Evolutionary conservation across 148 eudicot genomes (phyloP).

Genomic region (Spergularia marina): DNA sequence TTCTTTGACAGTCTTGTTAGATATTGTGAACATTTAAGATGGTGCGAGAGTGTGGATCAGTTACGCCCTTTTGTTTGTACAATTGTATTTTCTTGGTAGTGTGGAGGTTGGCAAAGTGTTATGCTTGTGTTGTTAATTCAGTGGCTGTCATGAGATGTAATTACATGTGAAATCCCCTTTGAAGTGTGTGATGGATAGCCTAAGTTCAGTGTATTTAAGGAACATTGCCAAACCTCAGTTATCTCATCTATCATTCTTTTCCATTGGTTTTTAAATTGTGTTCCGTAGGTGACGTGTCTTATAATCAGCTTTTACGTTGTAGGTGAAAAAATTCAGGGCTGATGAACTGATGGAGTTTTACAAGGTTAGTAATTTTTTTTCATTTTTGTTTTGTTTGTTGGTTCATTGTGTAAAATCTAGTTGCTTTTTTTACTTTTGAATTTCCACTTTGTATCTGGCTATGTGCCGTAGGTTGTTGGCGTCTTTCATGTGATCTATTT

Average conservation of each 20-base stretch:
- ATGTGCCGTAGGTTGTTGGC: background rate
- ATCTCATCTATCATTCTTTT: background rate
- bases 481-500: background rate
- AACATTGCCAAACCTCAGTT: background rate
- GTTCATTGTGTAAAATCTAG: background rate
- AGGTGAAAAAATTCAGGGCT: slow-evolving; percentile 74
- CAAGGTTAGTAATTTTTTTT: slow-evolving; percentile 43
- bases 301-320: slow-evolving; percentile 10
- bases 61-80: too few species aligned
- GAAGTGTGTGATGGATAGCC: too few species aligned
- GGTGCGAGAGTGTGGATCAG: too few species aligned
- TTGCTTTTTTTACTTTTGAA: background rate
- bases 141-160: background rate
- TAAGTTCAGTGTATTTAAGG: background rate
- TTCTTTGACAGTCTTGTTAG: too few species aligned
- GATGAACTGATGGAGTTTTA: slow-evolving; percentile 94
- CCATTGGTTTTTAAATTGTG: slow-evolving; percentile 6
- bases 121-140: background rate
- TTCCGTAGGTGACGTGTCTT: background rate
- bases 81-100: background rate
- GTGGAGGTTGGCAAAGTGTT: background rate
- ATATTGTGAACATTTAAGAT: too few species aligned
- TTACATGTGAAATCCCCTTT: background rate
- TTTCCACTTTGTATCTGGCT: background rate
- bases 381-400: background rate